phyloP scores from a whole-genome alignment of 352 stramenopile species.

The Phytophthora crassamura region DNA sequence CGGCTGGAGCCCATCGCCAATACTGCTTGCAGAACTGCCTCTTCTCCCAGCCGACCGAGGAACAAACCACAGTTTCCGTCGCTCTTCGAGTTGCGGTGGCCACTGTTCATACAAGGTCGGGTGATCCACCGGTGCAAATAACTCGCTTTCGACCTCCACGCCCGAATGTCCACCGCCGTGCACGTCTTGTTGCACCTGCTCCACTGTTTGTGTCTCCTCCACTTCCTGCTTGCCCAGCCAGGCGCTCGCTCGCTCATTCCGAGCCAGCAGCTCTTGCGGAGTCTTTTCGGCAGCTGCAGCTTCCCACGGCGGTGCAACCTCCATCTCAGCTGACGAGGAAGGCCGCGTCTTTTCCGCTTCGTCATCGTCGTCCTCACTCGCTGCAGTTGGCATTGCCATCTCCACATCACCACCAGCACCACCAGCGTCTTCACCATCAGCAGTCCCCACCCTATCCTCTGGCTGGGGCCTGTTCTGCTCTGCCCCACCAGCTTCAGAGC shows the following conservation, averaged over 20 bases:
- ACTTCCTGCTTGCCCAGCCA: conserved; percentile 26
- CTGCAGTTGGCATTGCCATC: background rate
- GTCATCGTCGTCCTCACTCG: background rate
- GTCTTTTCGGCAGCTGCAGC: conserved; percentile 15
- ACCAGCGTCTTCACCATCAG: background rate
- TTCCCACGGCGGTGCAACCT: conserved; percentile 19
- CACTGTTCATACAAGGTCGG: conserved; percentile 46
- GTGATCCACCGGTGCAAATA: conserved; percentile 13
- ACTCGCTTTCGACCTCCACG: conserved; percentile 8
- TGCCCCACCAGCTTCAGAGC: background rate
- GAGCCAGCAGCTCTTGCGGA: conserved; percentile 33
- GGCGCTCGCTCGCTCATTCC: conserved; percentile 30
- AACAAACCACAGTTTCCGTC: conserved; percentile 51
- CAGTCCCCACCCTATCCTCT: background rate
- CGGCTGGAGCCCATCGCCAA: conserved; percentile 16
- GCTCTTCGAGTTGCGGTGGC: conserved; percentile 55
- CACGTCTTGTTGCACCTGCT: background rate
- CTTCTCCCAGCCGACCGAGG: conserved; percentile 16
- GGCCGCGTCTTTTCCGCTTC: conserved; percentile 17
- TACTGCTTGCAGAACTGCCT: background rate
- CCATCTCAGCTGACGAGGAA: background rate
- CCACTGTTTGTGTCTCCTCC: background rate
- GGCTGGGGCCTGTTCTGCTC: conserved; percentile 9
- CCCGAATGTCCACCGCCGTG: background rate
- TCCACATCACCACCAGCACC: background rate